phyloP scores from a whole-genome alignment of 139 green algal genomes.

The Chlorella sp. region DNA sequence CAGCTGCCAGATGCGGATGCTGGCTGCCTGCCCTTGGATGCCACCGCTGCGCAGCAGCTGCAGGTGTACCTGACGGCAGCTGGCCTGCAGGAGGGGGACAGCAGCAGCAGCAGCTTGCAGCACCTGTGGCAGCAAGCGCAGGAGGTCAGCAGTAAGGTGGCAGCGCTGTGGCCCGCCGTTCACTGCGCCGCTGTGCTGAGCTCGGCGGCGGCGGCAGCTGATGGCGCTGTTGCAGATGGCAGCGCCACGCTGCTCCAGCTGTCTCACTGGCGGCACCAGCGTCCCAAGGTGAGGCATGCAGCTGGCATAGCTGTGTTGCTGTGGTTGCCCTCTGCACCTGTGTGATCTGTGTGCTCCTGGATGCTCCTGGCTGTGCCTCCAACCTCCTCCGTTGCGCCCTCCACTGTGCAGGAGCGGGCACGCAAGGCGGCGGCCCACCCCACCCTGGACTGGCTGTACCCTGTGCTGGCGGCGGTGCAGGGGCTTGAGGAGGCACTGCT shows the following conservation, averaged over 20 bases:
- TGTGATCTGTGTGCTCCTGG: neutral
- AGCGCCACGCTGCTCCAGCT: conserved; percentile 55
- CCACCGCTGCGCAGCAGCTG: neutral
- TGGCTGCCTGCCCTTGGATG: neutral
- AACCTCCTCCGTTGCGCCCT: too few species aligned
- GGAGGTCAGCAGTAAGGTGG: conserved; percentile 9
- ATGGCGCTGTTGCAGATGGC: conserved; percentile 21
- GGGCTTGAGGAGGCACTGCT: conserved; percentile 53
- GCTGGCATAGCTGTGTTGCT: too few species aligned
- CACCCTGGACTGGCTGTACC: conserved; percentile 61
- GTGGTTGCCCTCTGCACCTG: neutral
- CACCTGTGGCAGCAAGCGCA: neutral
- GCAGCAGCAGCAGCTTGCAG: neutral
- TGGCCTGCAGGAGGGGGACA: neutral
- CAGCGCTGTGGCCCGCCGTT: conserved; percentile 16
- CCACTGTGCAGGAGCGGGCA: conserved; percentile 44
- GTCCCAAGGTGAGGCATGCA: conserved; percentile 45
- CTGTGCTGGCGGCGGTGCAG: conserved; percentile 45
- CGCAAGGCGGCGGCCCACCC: conserved; percentile 57
- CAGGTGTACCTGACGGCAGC: neutral
- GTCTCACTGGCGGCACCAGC: conserved; percentile 59
- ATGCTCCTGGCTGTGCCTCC: neutral
- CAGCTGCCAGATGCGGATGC: neutral
- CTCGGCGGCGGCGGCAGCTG: conserved; percentile 18
- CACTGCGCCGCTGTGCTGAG: conserved; percentile 33